Evolutionary conservation across 768 basidiomycete species (phyloP).

Genomic region (Pleurotus eryngii): DNA sequence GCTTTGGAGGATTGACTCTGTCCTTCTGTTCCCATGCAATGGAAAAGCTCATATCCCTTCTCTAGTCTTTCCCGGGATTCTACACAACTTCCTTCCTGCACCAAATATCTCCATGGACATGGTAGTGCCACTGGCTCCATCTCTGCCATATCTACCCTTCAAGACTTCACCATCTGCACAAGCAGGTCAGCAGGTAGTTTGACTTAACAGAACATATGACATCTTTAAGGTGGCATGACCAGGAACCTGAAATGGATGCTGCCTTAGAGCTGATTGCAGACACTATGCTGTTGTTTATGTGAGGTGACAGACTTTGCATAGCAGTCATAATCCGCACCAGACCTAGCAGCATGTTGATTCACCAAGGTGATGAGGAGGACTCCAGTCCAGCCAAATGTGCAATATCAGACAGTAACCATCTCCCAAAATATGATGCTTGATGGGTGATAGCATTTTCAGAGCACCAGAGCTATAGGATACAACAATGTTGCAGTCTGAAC

Average conservation of each 20-base stretch:
- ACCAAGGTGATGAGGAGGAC: constrained; percentile 1
- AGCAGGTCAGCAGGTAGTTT: constrained; percentile 5
- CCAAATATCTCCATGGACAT: constrained; percentile 8
- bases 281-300: constrained; percentile 7
- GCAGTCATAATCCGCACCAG: constrained; percentile 2
- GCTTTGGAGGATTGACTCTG: constrained; percentile 5
- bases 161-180: constrained; percentile 2
- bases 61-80: constrained; percentile 16
- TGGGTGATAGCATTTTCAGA: constrained; percentile 4
- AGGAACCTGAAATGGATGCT: constrained; percentile 1
- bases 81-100: constrained; percentile 7
- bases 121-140: constrained; percentile 6
- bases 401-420: not conserved
- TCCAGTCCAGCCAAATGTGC: constrained; percentile 2
- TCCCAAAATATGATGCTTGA: constrained; percentile 4
- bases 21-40: not conserved
- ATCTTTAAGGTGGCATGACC: constrained; percentile 4
- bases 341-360: not conserved
- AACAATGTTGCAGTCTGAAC: constrained; percentile 3
- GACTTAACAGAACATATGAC: constrained; percentile 5
- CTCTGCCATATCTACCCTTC: constrained; percentile 3
- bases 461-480: constrained; percentile 4
- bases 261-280: not conserved
- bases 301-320: constrained; percentile 1
- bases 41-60: constrained; percentile 13